A percentile compares a stretch with the other conserved stretches of the same genome.
phyloP scores from a whole-genome alignment of 495 filamentous ascomycete species.

The Lophiotrema nucula region DNA sequence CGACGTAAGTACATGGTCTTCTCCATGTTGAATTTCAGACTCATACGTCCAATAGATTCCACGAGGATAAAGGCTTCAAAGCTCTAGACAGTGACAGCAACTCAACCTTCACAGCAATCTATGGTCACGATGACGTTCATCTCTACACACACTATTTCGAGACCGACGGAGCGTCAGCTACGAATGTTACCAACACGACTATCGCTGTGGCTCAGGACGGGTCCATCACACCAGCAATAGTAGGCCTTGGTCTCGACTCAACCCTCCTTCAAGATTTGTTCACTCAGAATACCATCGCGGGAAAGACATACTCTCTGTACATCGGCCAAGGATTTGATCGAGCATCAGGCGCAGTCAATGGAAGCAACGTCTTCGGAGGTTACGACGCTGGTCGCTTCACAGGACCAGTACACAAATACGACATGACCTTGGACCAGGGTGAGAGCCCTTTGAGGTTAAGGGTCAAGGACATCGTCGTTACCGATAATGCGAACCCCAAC shows the following conservation, averaged over 20 bases:
- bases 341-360: conserved; percentile 34
- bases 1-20: conserved; percentile 18
- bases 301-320: conserved; percentile 38
- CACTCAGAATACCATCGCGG: conserved; percentile 32
- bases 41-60: conserved; percentile 20
- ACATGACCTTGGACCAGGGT: conserved; percentile 20
- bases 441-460: conserved; percentile 32
- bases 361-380: conserved; percentile 36
- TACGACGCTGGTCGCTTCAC: conserved; percentile 39
- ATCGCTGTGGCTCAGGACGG: conserved; percentile 30
- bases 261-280: conserved; percentile 34
- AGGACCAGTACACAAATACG: conserved; percentile 24
- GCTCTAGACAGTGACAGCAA: conserved; percentile 23
- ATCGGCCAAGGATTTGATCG: conserved; percentile 34
- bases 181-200: conserved; percentile 28
- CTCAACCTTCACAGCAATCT: conserved; percentile 12
- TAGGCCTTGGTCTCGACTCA: conserved; percentile 36
- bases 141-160: conserved; percentile 43
- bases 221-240: conserved; percentile 22
- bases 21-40: background rate
- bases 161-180: conserved; percentile 34
- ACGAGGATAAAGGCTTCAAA: conserved; percentile 17
- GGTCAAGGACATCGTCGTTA: conserved; percentile 37
- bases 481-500: conserved; percentile 15
- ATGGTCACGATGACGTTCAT: conserved; percentile 32